Evolutionary conservation across 495 filamentous ascomycete genomes (phyloP).

Genomic region (Pseudomonodictys pantanalensis): DNA sequence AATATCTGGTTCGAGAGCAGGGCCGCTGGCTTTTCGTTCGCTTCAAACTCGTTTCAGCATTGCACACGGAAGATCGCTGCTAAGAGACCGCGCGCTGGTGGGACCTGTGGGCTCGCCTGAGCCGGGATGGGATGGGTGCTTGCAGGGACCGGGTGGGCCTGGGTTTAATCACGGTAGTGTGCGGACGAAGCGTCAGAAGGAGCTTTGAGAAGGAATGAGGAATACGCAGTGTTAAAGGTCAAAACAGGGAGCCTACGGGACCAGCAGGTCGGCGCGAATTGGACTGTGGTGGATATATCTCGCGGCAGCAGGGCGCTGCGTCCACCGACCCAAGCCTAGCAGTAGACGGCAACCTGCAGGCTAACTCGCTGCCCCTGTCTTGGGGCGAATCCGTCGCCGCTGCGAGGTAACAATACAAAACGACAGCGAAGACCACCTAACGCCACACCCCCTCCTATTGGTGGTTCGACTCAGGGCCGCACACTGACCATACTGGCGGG

Average conservation of each 20-base stretch:
- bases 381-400: conserved; percentile 12
- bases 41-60: conserved; percentile 37
- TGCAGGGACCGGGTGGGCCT: background rate
- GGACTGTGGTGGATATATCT: background rate
- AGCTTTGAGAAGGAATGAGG: too few species aligned
- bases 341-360: background rate
- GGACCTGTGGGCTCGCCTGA: conserved; percentile 21
- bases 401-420: too few species aligned
- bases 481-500: background rate
- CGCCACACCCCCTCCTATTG: background rate
- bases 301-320: background rate
- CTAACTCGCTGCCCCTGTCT: conserved; percentile 7
- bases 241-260: too few species aligned
- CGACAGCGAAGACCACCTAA: background rate
- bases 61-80: conserved; percentile 28
- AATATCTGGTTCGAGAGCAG: conserved; percentile 8
- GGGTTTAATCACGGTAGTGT: background rate
- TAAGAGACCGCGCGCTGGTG: conserved; percentile 26
- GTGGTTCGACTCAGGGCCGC: background rate
- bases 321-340: background rate
- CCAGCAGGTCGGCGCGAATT: background rate
- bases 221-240: too few species aligned
- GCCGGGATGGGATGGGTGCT: conserved; percentile 8
- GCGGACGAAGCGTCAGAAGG: background rate
- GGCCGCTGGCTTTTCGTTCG: conserved; percentile 25